A percentile compares a stretch with the other conserved stretches of the same genome.
These are phyloP conservation scores for Acaromyces ingoldii DNA, from an alignment of 1,284 basidiomycete species.

Conservation along the genomic window DNA sequence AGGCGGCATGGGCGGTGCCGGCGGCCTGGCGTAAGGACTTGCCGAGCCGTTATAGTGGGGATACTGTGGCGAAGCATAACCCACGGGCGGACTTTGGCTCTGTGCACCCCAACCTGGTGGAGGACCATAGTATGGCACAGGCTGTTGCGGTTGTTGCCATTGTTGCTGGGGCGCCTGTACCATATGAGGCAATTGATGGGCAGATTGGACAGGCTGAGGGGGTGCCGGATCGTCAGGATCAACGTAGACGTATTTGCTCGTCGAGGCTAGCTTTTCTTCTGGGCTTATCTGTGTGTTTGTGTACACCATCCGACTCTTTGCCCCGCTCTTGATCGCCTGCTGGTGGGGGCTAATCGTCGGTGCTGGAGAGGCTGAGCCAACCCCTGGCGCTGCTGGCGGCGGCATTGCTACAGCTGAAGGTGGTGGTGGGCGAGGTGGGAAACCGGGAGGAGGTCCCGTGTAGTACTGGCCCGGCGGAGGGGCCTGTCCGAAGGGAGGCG, in stretches of 20 bases:
- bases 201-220: neutral
- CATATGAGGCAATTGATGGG: no score
- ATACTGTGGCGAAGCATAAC: no score
- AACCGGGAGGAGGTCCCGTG: slow-evolving; percentile 4
- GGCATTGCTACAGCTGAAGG: slow-evolving; percentile 16
- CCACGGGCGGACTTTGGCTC: no score
- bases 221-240: slow-evolving; percentile 11
- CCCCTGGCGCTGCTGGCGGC: slow-evolving; percentile 22
- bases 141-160: neutral
- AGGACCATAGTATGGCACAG: neutral
- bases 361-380: slow-evolving; percentile 29
- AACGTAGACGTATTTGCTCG: slow-evolving; percentile 12
- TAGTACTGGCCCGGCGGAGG: slow-evolving; percentile 12
- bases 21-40: no score
- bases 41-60: no score
- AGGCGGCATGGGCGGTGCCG: no score
- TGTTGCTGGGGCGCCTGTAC: no score
- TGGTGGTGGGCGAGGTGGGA: slow-evolving; percentile 3
- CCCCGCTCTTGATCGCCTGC: slow-evolving; percentile 13
- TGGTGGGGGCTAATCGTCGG: slow-evolving; percentile 15
- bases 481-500: slow-evolving; percentile 18
- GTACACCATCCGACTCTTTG: slow-evolving; percentile 25
- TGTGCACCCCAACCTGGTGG: neutral
- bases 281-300: slow-evolving; percentile 18
- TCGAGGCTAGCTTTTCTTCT: slow-evolving; percentile 25